phyloP scores from a whole-genome alignment of 768 basidiomycete genomes.

The Leccinum fibrillosum region DNA sequence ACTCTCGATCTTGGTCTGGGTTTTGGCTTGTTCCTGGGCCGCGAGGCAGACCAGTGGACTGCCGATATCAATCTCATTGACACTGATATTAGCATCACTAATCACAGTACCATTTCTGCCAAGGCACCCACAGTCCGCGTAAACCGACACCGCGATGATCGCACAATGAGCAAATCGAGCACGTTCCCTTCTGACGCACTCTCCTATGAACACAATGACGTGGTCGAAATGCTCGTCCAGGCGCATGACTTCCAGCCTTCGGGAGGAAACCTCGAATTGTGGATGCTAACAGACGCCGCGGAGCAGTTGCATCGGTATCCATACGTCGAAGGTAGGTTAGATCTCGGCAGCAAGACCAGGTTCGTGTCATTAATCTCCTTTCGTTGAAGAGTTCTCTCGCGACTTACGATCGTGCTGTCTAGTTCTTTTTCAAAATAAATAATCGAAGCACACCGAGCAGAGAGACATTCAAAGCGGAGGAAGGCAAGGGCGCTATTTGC shows the following conservation, averaged over 20 bases:
- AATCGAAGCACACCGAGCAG: too few species aligned
- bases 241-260: constrained; percentile 5
- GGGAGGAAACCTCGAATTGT: constrained; percentile 38
- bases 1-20: constrained; percentile 39
- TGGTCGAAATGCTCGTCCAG: constrained; percentile 38
- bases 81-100: background rate
- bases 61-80: too few species aligned
- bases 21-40: too few species aligned
- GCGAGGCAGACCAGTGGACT: too few species aligned
- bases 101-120: background rate
- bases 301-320: constrained; percentile 31
- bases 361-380: too few species aligned
- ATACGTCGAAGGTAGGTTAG: constrained; percentile 17
- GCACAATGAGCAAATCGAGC: constrained; percentile 35
- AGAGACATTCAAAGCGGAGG: too few species aligned
- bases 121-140: background rate
- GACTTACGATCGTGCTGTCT: too few species aligned
- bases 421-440: too few species aligned
- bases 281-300: constrained; percentile 43
- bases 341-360: background rate
- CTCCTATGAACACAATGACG: constrained; percentile 41
- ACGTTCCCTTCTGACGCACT: constrained; percentile 41
- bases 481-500: too few species aligned
- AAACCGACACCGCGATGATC: background rate
- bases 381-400: too few species aligned